Conservation (phyloP, 225 moss, liverwort and hornwort genomes). For the Bryoerythrophyllum caledonicum region DNA sequence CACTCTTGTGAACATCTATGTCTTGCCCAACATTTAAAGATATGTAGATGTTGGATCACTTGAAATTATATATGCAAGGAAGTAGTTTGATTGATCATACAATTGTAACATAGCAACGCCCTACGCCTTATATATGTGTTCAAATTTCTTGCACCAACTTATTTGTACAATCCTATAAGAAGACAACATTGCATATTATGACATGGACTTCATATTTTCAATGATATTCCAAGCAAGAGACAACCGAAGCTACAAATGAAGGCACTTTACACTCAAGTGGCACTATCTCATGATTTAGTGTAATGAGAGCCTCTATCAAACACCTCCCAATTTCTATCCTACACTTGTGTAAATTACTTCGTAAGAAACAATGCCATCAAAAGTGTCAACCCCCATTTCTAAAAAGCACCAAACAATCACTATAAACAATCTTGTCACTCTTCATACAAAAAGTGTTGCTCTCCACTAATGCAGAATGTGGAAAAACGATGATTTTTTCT, state of each 20-base stretch:
- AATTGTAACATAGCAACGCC: not conserved
- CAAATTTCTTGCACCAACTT: not conserved
- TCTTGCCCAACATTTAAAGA: not conserved
- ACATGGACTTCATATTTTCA: not conserved
- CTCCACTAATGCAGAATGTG: too few relatives aligned
- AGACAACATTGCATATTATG: too few relatives aligned
- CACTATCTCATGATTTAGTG: not conserved
- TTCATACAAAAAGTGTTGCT: too few relatives aligned
- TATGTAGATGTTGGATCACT: not conserved
- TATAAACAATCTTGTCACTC: too few relatives aligned
- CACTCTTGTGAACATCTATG: not conserved
- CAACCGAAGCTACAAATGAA: not conserved
- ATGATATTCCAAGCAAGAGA: not conserved
- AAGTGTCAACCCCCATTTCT: too few relatives aligned
- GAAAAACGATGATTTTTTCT: too few relatives aligned
- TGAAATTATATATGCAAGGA: too few relatives aligned
- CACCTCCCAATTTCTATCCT: not conserved
- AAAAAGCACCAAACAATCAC: too few relatives aligned
- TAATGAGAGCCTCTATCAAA: not conserved
- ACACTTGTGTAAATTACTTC: not conserved
- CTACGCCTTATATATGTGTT: not conserved
- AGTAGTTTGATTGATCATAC: not conserved
- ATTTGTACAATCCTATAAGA: not conserved
- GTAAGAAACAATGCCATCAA: too few relatives aligned
- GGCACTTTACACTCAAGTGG: not conserved